Percentiles rank a stretch among this genome's conserved stretches.
phyloP scores from a whole-genome alignment of 169 alveolate species.

The Plasmodium chabaudi region DNA sequence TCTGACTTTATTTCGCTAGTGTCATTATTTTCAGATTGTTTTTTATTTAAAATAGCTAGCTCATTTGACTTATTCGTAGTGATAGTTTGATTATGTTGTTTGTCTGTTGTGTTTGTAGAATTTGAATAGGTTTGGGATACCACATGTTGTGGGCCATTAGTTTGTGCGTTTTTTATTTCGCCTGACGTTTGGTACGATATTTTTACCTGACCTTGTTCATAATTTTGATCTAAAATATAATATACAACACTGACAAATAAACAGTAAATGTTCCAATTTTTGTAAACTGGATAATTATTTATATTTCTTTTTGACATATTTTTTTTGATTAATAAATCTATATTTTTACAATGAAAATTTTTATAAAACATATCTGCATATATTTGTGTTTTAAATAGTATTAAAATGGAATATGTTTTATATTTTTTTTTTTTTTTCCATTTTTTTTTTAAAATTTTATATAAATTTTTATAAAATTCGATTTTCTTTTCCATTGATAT shows the following conservation, averaged over 20 bases:
- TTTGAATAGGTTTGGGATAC: not conserved
- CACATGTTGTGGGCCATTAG: not conserved
- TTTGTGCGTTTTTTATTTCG: not conserved
- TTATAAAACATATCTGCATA: constrained; percentile 73
- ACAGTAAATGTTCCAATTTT: constrained; percentile 53
- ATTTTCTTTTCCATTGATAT: not conserved
- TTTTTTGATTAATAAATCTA: not conserved
- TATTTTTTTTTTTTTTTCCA: constrained; percentile 59
- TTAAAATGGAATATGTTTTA: constrained; percentile 36
- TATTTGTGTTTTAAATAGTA: constrained; percentile 62
- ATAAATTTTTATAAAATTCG: constrained; percentile 10
- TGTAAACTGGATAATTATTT: not conserved
- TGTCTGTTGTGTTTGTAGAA: not conserved
- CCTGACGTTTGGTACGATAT: not conserved
- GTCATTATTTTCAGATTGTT: not conserved
- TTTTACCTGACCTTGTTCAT: not conserved
- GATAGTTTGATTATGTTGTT: not conserved
- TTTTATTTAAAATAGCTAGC: not conserved
- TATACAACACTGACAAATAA: constrained; percentile 40
- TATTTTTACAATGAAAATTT: constrained; percentile 41
- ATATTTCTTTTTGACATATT: not conserved
- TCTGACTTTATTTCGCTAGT: not conserved
- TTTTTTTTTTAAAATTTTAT: constrained; percentile 20
- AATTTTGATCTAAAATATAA: constrained; percentile 24
- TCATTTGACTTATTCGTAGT: not conserved